Evolutionary conservation across 2,329 filamentous ascomycete genomes (phyloP).

Genomic region (Eutypa lata): DNA sequence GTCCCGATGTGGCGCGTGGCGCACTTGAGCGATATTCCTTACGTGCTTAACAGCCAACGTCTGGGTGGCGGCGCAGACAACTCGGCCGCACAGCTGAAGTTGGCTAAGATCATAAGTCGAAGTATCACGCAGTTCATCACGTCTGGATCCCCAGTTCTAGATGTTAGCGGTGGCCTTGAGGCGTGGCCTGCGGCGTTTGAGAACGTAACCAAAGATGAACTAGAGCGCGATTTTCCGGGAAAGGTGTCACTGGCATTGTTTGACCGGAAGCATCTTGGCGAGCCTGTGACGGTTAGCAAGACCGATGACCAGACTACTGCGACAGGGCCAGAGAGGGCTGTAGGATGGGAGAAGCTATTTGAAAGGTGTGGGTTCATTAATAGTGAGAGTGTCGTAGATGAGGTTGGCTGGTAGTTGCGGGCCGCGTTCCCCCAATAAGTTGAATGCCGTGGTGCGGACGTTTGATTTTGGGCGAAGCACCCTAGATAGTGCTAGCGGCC

Average conservation of each 20-base stretch:
- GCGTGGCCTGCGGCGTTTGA: conserved; percentile 11
- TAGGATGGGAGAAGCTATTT: conserved; percentile 19
- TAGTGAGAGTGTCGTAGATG: conserved; percentile 4
- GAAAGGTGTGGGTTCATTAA: conserved; percentile 22
- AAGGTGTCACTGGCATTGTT: conserved; percentile 5
- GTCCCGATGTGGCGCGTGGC: conserved; percentile 31
- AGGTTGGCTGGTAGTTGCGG: too few species aligned
- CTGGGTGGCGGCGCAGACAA: conserved; percentile 21
- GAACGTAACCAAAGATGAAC: conserved; percentile 3
- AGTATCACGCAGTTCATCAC: conserved; percentile 9
- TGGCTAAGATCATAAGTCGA: conserved; percentile 7
- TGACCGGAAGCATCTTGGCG: conserved; percentile 2
- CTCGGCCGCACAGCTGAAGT: conserved; percentile 12
- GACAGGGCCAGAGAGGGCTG: conserved; percentile 8
- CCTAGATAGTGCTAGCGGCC: too few species aligned
- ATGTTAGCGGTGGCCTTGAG: neutral
- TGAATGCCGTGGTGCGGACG: too few species aligned
- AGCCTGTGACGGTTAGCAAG: conserved; percentile 5
- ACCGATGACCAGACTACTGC: neutral
- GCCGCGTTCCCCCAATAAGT: too few species aligned
- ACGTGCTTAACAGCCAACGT: conserved; percentile 24
- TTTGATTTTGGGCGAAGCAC: too few species aligned
- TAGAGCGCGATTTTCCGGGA: conserved; percentile 6
- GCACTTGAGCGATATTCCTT: conserved; percentile 32
- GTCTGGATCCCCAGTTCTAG: conserved; percentile 1